These are phyloP conservation scores for Fusarium odoratissimum DNA, from an alignment of 2,329 filamentous ascomycete species.

Conservation along the genomic window DNA sequence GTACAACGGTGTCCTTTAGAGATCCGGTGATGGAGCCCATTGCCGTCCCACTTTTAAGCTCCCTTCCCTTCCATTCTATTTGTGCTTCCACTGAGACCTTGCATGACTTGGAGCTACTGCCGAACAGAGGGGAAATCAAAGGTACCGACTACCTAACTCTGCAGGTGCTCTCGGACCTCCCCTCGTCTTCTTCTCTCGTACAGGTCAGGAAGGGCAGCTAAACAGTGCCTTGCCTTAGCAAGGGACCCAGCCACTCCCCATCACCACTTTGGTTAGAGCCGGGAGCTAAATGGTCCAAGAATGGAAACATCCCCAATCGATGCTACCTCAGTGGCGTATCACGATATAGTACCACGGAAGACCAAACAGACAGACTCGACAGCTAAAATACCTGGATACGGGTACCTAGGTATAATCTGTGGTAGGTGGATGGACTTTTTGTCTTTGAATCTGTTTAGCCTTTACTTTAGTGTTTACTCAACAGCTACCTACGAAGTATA, in stretches of 20 bases:
- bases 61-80: constrained; percentile 20
- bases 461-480: not conserved
- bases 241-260: constrained; percentile 28
- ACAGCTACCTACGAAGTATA: not conserved
- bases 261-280: constrained; percentile 28
- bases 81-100: not conserved
- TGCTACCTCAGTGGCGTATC: constrained; percentile 33
- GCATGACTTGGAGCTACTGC: not conserved
- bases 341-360: not conserved
- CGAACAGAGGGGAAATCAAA: constrained; percentile 9
- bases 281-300: constrained; percentile 38
- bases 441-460: not conserved
- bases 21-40: constrained; percentile 50
- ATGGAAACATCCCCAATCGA: constrained; percentile 33
- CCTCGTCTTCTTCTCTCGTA: not conserved
- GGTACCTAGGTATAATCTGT: not conserved
- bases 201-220: constrained; percentile 4
- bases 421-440: not conserved
- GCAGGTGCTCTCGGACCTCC: constrained; percentile 2
- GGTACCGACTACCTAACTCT: constrained; percentile 17
- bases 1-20: constrained; percentile 55
- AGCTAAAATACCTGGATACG: not conserved
- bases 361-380: constrained; percentile 1
- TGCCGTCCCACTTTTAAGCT: constrained; percentile 44
- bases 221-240: constrained; percentile 1